Percentiles rank a stretch among this genome's conserved stretches.
These are phyloP conservation scores for Cladobotryum protrusum DNA, from an alignment of 2,329 filamentous ascomycete species.

Conservation along the genomic window DNA sequence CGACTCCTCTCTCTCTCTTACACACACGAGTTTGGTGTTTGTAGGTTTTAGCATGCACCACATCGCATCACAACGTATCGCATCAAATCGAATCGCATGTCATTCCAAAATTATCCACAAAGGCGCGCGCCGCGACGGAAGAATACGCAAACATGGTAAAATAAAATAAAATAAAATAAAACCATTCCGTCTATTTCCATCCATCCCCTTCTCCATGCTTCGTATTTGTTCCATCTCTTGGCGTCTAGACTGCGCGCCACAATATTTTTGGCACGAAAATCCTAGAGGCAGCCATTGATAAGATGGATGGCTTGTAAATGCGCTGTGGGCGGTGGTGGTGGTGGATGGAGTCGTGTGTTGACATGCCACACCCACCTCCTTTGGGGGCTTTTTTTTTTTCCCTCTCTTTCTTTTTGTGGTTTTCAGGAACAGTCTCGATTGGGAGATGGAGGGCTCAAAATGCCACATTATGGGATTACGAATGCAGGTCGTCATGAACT, in stretches of 20 bases:
- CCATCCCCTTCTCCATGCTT: neutral
- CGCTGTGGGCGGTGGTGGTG: neutral
- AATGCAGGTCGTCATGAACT: too few species aligned
- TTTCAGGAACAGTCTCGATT: neutral
- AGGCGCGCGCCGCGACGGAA: neutral
- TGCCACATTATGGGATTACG: too few species aligned
- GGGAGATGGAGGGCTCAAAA: neutral
- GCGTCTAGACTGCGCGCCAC: neutral
- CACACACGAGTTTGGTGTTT: too few species aligned
- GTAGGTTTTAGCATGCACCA: too few species aligned
- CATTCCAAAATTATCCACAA: neutral
- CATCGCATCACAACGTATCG: too few species aligned
- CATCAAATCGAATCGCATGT: neutral
- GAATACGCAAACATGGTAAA: neutral
- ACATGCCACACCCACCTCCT: too few species aligned
- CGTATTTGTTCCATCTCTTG: neutral
- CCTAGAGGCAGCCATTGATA: neutral
- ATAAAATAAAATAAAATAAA: neutral
- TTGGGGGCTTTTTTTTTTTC: too few species aligned
- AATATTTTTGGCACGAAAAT: neutral
- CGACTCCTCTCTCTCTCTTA: too few species aligned
- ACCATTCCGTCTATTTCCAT: neutral
- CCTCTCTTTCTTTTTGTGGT: too few species aligned
- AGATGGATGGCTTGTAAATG: too few species aligned
- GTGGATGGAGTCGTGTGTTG: too few species aligned